Base-by-base conservation (phyloP, 1,284 basidiomycete species). In the Ustilago loliicola region DNA sequence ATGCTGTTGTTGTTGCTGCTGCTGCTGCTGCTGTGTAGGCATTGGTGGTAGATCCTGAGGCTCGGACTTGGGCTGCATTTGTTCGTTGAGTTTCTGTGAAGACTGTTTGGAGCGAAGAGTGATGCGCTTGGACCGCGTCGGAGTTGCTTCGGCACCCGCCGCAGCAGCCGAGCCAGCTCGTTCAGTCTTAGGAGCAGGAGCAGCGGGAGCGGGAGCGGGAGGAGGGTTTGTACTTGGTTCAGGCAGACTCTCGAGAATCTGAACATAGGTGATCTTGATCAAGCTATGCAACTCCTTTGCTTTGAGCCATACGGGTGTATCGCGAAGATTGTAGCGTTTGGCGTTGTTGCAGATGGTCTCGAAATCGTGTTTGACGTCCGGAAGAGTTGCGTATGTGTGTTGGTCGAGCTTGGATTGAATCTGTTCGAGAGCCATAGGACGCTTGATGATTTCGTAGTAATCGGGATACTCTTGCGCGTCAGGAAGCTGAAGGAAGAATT, bases 261-360 rank as follows among this genome's bases (percentile, higher is more conserved):
- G 72, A 42, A 78, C 76, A 42, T 80, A 80, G 23, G 74, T 70
- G 59, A 82, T 79, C 69, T 82, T 83, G 70, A 84, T 62, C 50
- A 81, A 45, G 25, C 74, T 72, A 47, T 79, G 90, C 23, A 92
- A 87, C 66, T 88, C 87, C 85, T 92, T 92, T 10, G 95, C 95
- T 87, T 95, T 93, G 66, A 90, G 89, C 89, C 91, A 96, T 61
- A 97, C 94, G 65, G 89, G 89, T 85, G 94, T 96, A 30, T 92
- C 93, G 85, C 92, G 92, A 86, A 91, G 89, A 86, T 98, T 98
- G 88, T 95, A 98, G 77, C 90, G 88, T 88, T 94, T 94, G 23
- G 95, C 95, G 85, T 98, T 98, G 81, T 89, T 90, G 87, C 95
- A 96, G 87, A 94, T 94, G 40, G 92, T 89, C 80, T 95, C 93